Conservation (phyloP, 768 basidiomycete genomes). For the Leccinum fibrillosum region DNA sequence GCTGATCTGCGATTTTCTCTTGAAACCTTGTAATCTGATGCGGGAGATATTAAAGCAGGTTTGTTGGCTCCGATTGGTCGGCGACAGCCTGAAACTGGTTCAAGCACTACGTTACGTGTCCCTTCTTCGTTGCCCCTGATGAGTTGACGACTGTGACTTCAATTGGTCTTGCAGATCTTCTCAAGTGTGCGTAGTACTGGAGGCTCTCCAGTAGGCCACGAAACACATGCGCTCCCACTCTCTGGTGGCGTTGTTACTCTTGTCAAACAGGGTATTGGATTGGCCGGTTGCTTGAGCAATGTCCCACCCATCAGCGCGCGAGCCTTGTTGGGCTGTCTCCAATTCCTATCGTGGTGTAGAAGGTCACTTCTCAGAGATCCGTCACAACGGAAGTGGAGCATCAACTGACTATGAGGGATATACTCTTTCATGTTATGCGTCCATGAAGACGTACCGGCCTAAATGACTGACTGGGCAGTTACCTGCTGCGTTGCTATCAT, state of each 20-base stretch:
- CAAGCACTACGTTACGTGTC: neutral
- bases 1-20: neutral
- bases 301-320: neutral
- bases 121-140: neutral
- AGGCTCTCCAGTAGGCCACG: neutral
- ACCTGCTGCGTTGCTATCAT: neutral
- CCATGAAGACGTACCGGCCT: neutral
- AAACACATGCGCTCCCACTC: neutral
- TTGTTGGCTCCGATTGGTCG: neutral
- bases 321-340: neutral
- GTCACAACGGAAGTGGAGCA: no score
- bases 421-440: neutral
- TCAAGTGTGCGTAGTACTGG: neutral
- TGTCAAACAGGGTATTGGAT: neutral
- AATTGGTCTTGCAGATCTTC: neutral
- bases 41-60: neutral
- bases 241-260: neutral
- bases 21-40: neutral
- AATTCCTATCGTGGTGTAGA: accelerated
- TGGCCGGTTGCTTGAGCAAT: neutral
- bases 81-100: neutral
- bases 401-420: no score
- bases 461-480: neutral
- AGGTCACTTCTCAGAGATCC: no score
- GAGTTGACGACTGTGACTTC: neutral